phyloP scores from a whole-genome alignment of 441 rosid species.

The Omphalea diandra region DNA sequence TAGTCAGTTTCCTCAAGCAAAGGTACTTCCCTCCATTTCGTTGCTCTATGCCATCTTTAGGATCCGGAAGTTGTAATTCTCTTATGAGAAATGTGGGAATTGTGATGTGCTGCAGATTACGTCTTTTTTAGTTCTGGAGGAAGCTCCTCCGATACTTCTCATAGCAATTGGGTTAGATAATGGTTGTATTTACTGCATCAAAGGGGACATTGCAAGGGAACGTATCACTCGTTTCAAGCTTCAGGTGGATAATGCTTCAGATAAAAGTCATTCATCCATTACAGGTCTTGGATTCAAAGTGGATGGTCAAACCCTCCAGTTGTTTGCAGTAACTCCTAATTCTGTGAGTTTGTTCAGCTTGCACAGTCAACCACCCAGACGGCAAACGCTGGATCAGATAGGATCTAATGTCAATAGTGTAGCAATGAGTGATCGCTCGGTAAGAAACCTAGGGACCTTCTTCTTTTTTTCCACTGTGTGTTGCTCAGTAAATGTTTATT shows the following conservation, averaged over 20 bases:
- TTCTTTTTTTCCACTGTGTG: conserved; percentile 5
- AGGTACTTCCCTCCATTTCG: conserved; percentile 38
- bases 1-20: conserved; percentile 87
- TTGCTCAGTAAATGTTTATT: neutral
- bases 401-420: conserved; percentile 68
- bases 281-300: conserved; percentile 85
- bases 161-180: conserved; percentile 89
- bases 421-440: conserved; percentile 91
- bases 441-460: conserved; percentile 33
- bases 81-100: neutral
- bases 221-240: conserved; percentile 89
- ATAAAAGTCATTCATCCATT: conserved; percentile 44
- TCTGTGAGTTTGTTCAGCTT: conserved; percentile 74
- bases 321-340: conserved; percentile 78
- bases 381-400: conserved; percentile 84
- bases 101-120: conserved; percentile 60
- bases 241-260: conserved; percentile 51
- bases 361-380: conserved; percentile 68
- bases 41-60: neutral
- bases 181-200: conserved; percentile 83
- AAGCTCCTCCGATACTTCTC: conserved; percentile 89
- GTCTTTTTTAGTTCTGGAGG: conserved; percentile 90
- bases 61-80: neutral
- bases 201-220: conserved; percentile 96
- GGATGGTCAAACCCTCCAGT: conserved; percentile 88